Evolutionary conservation across 2,329 filamentous ascomycete genomes (phyloP), one percentile per base, ranked within the genome.

Genomic region (Microthyrium microscopicum): DNA sequence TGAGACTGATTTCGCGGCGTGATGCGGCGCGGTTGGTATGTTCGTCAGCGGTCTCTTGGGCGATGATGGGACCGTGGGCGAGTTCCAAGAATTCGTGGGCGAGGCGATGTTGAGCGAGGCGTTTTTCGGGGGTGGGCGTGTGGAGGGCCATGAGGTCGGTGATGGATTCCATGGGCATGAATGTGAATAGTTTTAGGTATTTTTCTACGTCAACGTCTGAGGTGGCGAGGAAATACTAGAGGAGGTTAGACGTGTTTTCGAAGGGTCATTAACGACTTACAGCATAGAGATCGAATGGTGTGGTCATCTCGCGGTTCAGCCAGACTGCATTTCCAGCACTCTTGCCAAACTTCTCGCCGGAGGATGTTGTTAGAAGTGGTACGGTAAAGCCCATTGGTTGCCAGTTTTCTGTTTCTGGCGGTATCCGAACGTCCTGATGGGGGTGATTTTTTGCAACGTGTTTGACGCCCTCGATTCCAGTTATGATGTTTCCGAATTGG

Each of bases 401-500:
- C 22, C 22, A 9, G 9, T 32, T 22, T 22, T 19, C n/a, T 12
- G 8, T 8, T 8, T 9, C 26, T 8, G 8, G 9, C 17, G 7
- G 7, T 8, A 16, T 16, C 9, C 13, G 11, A 20, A 13, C 19
- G 26, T 32, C 13, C 12, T 30, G 16, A 5, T 20, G 31, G 4
- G 21, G 4, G n/a, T 15, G n/a, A 7, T 11, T 63, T 42, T 70
- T 53, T n/a, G 20, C 15, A 7, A 26, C 32, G 20, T 39, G 64
- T 53, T 85, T 87, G 46, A 95, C 69, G 3, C 79, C 71, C 39
- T 94, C 82, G 48, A 89, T 77, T 31, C 89, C 89, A 9, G 85
- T 75, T 19, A 91, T 69, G 42, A 98, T 95, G 56, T 98, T 98
- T 41, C 89, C 89, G 51, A 77, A 95, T 57, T 98, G 89, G 51